These are phyloP conservation scores for Moniliophthora roreri DNA, from an alignment of 1,284 basidiomycete genomes.

Conservation along the genomic window DNA sequence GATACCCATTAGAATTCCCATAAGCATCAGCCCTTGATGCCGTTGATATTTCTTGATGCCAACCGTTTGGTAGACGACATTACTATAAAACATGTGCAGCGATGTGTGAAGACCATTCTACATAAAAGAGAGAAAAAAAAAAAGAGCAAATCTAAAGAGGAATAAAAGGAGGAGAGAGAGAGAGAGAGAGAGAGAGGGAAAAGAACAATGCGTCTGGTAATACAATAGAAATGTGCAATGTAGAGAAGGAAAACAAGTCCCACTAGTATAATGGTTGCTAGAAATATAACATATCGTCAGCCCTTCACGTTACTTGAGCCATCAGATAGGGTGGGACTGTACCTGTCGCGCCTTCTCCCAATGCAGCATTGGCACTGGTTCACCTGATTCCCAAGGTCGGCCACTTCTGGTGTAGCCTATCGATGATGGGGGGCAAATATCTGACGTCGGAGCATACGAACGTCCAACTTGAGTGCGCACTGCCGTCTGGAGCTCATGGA, in stretches of 20 bases:
- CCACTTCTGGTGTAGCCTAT: not conserved
- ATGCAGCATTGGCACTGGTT: not conserved
- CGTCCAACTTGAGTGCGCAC: not conserved
- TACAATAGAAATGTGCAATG: not conserved
- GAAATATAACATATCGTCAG: not conserved
- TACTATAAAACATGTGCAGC: not conserved
- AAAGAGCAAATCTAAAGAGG: not conserved
- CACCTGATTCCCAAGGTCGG: slow-evolving; percentile 1
- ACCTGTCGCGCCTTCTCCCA: slow-evolving; percentile 6
- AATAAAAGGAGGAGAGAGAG: not conserved
- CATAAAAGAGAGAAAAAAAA: not conserved
- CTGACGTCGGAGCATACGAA: not conserved
- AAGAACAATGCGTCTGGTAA: not conserved
- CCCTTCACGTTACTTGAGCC: not conserved
- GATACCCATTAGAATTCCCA: not conserved
- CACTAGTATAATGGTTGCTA: not conserved
- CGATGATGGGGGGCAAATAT: slow-evolving; percentile 1
- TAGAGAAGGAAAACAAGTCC: too few relatives aligned
- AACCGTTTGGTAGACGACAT: not conserved
- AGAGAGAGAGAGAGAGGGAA: not conserved
- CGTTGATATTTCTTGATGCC: not conserved
- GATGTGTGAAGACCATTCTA: not conserved
- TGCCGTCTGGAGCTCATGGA: not conserved
- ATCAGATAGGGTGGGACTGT: not conserved
- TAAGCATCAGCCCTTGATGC: slow-evolving; percentile 4